Evolutionary conservation across 164 flowering plant species (phyloP).

Genomic region (Tetracentron sinense): DNA sequence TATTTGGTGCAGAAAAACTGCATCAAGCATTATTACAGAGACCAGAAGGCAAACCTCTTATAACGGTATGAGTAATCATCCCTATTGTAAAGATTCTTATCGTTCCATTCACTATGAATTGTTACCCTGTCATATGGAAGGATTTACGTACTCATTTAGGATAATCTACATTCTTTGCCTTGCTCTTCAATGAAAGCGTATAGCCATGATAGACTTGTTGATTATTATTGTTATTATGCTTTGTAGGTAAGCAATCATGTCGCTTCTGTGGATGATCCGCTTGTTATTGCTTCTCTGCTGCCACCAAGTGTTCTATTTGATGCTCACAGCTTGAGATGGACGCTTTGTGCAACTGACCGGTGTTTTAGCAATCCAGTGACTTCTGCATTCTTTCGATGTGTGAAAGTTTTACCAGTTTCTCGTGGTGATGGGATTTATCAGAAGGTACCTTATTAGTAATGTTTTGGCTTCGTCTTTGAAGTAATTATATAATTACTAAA

Average conservation of each 20-base stretch:
- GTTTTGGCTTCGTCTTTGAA: not conserved
- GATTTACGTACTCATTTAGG: not conserved
- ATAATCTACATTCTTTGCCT: not conserved
- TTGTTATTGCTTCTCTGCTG: conserved; percentile 80
- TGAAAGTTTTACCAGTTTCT: conserved; percentile 87
- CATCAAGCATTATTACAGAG: conserved; percentile 57
- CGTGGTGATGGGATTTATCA: conserved; percentile 98
- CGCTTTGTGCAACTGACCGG: conserved; percentile 91
- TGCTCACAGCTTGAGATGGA: conserved; percentile 82
- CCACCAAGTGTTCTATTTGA: conserved; percentile 73
- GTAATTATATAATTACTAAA: not conserved
- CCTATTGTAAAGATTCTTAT: not conserved
- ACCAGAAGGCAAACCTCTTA: conserved; percentile 64
- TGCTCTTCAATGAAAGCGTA: not conserved
- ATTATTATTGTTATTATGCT: conserved; percentile 4
- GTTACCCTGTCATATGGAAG: too few relatives aligned
- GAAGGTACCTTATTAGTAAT: conserved; percentile 44
- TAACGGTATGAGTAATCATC: conserved; percentile 47
- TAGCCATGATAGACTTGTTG: not conserved
- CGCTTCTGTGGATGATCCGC: conserved; percentile 90
- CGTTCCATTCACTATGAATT: not conserved
- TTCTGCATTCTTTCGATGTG: conserved; percentile 81
- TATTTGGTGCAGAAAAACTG: conserved; percentile 86
- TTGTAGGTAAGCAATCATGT: conserved; percentile 96
- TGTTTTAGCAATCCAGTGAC: conserved; percentile 78